Evolutionary conservation across 345 rosid species (phyloP).

Genomic region (Rhizophora mangle): DNA sequence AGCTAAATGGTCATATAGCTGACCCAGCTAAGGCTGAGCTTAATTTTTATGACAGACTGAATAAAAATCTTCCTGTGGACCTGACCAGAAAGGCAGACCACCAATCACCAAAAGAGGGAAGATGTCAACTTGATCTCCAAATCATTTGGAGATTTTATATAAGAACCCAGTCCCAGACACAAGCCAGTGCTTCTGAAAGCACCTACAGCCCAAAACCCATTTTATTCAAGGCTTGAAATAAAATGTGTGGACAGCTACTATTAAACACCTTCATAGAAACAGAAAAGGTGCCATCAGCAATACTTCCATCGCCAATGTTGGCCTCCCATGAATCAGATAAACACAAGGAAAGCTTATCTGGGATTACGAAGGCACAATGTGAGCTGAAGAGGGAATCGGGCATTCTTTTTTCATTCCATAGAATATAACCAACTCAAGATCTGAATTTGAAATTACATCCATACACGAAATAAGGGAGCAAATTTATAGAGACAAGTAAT

Average conservation of each 20-base stretch:
- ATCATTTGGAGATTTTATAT: too few species aligned
- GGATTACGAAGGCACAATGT: slow-evolving; percentile 31
- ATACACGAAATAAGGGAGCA: neutral
- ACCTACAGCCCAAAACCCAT: neutral
- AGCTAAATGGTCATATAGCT: too few species aligned
- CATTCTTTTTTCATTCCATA: neutral
- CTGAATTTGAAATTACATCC: neutral
- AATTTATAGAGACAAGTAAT: neutral
- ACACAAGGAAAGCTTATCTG: slow-evolving; percentile 30
- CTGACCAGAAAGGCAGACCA: too few species aligned
- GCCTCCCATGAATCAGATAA: slow-evolving; percentile 52
- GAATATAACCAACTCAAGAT: slow-evolving; percentile 1
- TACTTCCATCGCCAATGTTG: slow-evolving; percentile 28
- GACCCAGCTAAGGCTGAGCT: too few species aligned
- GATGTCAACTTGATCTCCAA: neutral
- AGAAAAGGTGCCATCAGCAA: slow-evolving; percentile 36
- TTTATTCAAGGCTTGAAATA: neutral
- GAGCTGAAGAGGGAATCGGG: neutral
- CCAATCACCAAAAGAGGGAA: neutral
- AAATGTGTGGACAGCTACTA: slow-evolving; percentile 38
- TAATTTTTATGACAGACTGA: too few species aligned
- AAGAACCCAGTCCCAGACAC: too few species aligned
- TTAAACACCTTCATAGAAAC: slow-evolving; percentile 31
- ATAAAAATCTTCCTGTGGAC: too few species aligned
- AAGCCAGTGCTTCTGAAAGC: too few species aligned